Evolutionary conservation across 1,284 basidiomycete genomes (phyloP), one percentile per base, ranked within the genome.

Genomic region (Phylloboletellus chloephorus): DNA sequence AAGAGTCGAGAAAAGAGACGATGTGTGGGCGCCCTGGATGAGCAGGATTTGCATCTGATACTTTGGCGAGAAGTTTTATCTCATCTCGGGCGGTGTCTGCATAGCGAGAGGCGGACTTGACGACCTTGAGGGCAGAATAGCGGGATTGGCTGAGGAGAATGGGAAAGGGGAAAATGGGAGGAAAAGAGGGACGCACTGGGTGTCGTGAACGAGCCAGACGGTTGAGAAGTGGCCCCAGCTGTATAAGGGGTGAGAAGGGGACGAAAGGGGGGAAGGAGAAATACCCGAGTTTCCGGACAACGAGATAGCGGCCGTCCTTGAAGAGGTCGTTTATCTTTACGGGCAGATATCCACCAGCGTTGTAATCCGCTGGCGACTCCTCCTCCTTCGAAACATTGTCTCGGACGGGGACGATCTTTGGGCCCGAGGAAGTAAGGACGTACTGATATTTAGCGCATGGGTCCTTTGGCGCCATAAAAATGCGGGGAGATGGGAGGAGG

Each of bases 151-250:
- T 71, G 37, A 8, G 19, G 26, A 23, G 23, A 17, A 22, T 49
- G 46, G 56, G 44, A 47, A 54, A 21, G 37, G 34, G 46, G 44
- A 42, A 31, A 25, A 19, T 26, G 13, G 26, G 31, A 28, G 31
- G 34, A 36, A 39, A 31, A 46, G 34, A 43, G 43, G 42, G 48
- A 73, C 82, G 57, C 52, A 88, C 83, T 75, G 65, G 26, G 67
- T 67, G 56, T 89, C 86, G 56, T 80, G 79, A 20, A 85, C 83
- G 20, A 89, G 78, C 85, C 85, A 89, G 38, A 88, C 86, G 30
- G 86, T 86, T 2, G 84, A 87, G 63, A 94, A 94, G 67, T 93
- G 89, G 36, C 90, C 90, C 90, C 90, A 94, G 44, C 83, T 87
- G 39, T 21, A 43, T 47, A 4, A 17, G 5, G 48, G 44, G 61